Evolutionary conservation across 192 early-diverging fungal species (phyloP).

Genomic region (Coemansia sp.): DNA sequence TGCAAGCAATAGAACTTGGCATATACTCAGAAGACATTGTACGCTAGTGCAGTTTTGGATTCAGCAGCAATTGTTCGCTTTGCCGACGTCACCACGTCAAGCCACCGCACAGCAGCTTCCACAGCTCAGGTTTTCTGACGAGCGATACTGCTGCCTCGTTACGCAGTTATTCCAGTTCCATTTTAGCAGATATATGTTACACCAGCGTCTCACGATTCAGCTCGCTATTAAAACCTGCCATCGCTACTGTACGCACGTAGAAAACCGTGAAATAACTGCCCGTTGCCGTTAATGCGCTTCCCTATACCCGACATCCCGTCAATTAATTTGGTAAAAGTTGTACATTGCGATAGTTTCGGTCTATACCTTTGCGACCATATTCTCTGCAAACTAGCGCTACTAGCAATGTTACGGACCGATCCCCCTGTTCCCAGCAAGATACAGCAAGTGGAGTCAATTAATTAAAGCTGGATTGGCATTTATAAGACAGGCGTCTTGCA

Average conservation of each 20-base stretch:
- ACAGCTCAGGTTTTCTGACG: not conserved
- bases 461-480: not conserved
- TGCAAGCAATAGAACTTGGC: not conserved
- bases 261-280: slow-evolving; percentile 12
- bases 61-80: not conserved
- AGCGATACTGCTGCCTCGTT: slow-evolving; percentile 1
- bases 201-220: not conserved
- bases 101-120: not conserved
- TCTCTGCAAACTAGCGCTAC: slow-evolving; percentile 5
- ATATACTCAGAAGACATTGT: not conserved
- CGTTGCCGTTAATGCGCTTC: slow-evolving; percentile 6
- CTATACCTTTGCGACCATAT: slow-evolving; percentile 1
- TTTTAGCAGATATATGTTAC: not conserved
- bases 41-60: not conserved
- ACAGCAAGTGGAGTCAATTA: not conserved
- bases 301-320: slow-evolving; percentile 9
- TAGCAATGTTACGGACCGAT: not conserved
- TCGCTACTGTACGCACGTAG: slow-evolving; percentile 13
- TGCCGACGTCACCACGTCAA: not conserved
- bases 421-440: slow-evolving; percentile 5
- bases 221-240: not conserved
- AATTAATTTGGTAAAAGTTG: slow-evolving; percentile 7
- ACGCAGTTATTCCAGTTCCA: slow-evolving; percentile 6
- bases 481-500: not conserved
- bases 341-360: not conserved